Percentiles rank a stretch among this genome's conserved stretches.
These are phyloP conservation scores for Ramichloridium luteum DNA, from an alignment of 2,329 filamentous ascomycete genomes.

Conservation along the genomic window DNA sequence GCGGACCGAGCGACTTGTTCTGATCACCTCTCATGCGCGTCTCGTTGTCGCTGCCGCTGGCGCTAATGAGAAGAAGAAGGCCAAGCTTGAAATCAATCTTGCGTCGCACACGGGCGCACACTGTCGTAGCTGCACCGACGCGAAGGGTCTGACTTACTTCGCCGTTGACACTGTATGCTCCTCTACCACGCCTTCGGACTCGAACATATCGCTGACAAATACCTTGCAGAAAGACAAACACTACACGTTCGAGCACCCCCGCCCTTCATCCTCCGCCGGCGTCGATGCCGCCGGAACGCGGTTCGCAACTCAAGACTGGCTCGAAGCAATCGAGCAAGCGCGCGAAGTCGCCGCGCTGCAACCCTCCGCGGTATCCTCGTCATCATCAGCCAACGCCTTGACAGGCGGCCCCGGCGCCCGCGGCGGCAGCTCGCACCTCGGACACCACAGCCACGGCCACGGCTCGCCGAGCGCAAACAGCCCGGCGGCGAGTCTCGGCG, in stretches of 20 bases:
- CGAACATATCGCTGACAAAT: slow-evolving; percentile 8
- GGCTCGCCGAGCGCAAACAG: too few species aligned
- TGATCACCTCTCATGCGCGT: slow-evolving; percentile 84
- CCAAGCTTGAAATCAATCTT: slow-evolving; percentile 84
- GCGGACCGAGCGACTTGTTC: slow-evolving; percentile 82
- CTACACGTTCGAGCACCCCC: slow-evolving; percentile 88
- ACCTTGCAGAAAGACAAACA: slow-evolving; percentile 64
- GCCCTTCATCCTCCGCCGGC: slow-evolving; percentile 52
- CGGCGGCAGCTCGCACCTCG: too few species aligned
- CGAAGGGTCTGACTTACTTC: slow-evolving; percentile 82
- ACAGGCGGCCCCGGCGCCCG: too few species aligned
- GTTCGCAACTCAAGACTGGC: slow-evolving; percentile 75
- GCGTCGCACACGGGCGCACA: slow-evolving; percentile 56
- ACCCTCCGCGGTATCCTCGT: too few species aligned
- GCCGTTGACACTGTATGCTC: slow-evolving; percentile 87
- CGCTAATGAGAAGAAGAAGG: slow-evolving; percentile 90
- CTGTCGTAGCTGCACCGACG: slow-evolving; percentile 70
- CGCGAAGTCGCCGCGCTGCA: slow-evolving; percentile 80
- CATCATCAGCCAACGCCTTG: too few species aligned
- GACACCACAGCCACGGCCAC: too few species aligned
- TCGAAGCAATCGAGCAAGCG: slow-evolving; percentile 76
- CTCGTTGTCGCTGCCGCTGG: slow-evolving; percentile 83
- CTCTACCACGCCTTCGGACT: too few species aligned
- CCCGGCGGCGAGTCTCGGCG: slow-evolving; percentile 60
- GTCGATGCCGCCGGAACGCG: slow-evolving; percentile 53